Base-by-base conservation (phyloP, 2,329 filamentous ascomycete species). In the Mycosphaerella sp. region DNA sequence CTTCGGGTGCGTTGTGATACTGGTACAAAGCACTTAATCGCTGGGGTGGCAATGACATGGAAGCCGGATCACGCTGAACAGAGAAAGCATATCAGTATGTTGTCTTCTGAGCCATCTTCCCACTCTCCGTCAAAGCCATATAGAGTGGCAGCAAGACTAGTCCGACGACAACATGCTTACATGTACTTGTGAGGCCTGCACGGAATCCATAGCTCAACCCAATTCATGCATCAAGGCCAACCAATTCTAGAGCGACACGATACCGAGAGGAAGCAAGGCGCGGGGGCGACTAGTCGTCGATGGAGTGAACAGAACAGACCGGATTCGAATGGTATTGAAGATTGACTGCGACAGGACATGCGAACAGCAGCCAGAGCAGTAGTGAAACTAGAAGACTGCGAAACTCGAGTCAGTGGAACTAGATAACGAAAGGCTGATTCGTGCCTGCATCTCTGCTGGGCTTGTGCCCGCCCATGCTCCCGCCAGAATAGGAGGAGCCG, bases 1-100 rank as follows among this genome's bases (percentile, higher is more conserved):
- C 66, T 54, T 69, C 67, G 25, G 67, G 67, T 12, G 67, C 67
- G 53, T 68, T 68, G 64, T 69, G 67, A 54, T 68, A 69, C 60
- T 69, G 66, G 55, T 69, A 69, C 18, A 68, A 54, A 37, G 64
- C 64, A 28, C 30, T 34, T 5, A 34, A 6, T 34, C 30, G 10
- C 13, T 34, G 30, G 3, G 30, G 30, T n/a, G 30, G 30, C 30
- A n/a, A 34, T n/a, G 66, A 68, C n/a, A 68, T 59, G 32, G 64
- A 63, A 40, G 61, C 57, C 6, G 57, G 62, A 44, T 57, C 54
- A 52, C 49, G 52, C 57, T 59, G 51, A 13, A 47, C 45, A 39
- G 40, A 45, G 34, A n/a, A n/a, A 27, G 34, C 8, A 41, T 49
- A 54, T 59, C 42, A 58, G 56, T 43, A 36, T 12, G 21, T 16